These are phyloP conservation scores for Hyaloscypha finlandica DNA, from an alignment of 495 filamentous ascomycete species.

Conservation along the genomic window DNA sequence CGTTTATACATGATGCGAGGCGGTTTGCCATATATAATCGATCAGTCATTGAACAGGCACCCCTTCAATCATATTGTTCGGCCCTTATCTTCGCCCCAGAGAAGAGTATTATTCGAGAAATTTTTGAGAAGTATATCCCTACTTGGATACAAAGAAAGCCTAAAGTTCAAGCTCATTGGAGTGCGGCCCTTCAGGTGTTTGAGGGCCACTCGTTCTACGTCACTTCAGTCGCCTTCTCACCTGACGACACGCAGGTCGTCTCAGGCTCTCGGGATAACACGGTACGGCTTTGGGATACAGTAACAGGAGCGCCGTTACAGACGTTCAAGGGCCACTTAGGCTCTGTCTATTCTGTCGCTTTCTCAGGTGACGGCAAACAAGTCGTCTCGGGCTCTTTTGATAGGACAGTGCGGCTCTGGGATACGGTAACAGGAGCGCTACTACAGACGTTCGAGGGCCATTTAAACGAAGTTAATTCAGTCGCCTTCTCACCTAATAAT, in stretches of 20 bases:
- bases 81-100: conserved; percentile 8
- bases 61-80: not conserved
- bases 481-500: no score
- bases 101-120: conserved; percentile 10
- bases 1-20: conserved; percentile 21
- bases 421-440: no score
- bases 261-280: conserved; percentile 13
- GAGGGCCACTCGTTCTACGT: not conserved
- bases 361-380: no score
- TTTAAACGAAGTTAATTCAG: no score
- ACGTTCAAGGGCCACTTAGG: no score
- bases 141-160: conserved; percentile 8
- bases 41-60: conserved; percentile 15
- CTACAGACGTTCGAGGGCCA: no score
- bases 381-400: no score
- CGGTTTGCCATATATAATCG: conserved; percentile 18
- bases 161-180: conserved; percentile 9
- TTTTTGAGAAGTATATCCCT: conserved; percentile 2
- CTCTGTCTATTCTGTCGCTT: no score
- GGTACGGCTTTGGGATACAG: conserved; percentile 13
- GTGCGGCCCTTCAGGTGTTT: not conserved
- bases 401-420: no score
- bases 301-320: conserved; percentile 5
- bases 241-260: conserved; percentile 9
- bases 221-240: conserved; percentile 15